phyloP scores from a whole-genome alignment of 768 basidiomycete species.

The Ramaria rubella region DNA sequence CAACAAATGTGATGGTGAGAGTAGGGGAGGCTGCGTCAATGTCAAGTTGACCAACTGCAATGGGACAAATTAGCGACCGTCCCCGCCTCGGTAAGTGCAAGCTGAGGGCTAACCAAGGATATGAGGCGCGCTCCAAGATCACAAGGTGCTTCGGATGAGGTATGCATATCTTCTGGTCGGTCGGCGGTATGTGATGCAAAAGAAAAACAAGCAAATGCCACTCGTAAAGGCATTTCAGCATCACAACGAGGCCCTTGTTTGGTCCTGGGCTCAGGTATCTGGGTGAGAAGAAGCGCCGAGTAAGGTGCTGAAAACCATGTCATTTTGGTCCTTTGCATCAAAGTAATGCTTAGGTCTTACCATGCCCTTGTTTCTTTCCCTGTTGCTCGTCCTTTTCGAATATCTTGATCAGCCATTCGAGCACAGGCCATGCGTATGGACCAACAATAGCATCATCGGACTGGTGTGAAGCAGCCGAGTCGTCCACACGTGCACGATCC shows the following conservation, averaged over 20 bases:
- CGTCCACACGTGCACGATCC: conserved; percentile 14
- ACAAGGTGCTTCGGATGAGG: not conserved
- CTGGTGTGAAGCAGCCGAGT: conserved; percentile 25
- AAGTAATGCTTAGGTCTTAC: conserved; percentile 26
- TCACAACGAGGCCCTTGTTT: conserved; percentile 50
- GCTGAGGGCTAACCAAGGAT: conserved; percentile 1
- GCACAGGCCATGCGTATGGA: conserved; percentile 59
- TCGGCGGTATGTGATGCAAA: not conserved
- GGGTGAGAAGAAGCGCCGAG: conserved; percentile 50
- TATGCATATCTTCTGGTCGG: not conserved
- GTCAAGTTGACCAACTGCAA: conserved; percentile 9
- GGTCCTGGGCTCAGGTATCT: conserved; percentile 50
- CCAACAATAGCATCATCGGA: conserved; percentile 37
- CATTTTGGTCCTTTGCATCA: conserved; percentile 7
- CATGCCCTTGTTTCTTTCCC: conserved; percentile 28
- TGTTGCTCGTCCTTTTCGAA: conserved; percentile 61
- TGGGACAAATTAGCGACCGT: not conserved
- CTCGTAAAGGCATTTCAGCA: conserved; percentile 41
- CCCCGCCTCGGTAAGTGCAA: not conserved
- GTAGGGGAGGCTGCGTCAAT: not conserved
- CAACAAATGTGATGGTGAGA: not conserved
- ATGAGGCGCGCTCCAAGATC: conserved; percentile 7
- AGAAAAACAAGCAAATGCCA: conserved; percentile 27
- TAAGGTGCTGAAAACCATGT: conserved; percentile 29
- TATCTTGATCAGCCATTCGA: conserved; percentile 61